Base-by-base conservation (phyloP, 176 grass and related monocot species). In the Aegilops bicornis region DNA sequence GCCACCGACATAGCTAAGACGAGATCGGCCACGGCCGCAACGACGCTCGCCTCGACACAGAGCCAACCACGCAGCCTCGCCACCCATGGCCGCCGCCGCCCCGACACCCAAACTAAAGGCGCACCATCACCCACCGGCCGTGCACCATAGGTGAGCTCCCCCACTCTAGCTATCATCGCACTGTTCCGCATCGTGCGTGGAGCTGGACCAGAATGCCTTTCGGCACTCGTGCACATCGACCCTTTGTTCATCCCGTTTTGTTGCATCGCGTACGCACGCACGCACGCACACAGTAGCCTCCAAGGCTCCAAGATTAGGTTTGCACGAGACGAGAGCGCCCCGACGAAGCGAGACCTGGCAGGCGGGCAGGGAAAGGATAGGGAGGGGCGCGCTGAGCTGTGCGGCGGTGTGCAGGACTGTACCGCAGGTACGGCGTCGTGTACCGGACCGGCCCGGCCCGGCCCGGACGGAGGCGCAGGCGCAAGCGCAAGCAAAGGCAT, bases 401-500 rank as follows among this genome's bases (percentile, higher is more conserved):
- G 30, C 50, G 22, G 76, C 23, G 78, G 15, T 11, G 25, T 0
- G 54, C 60, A 20, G 60, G 5, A 11, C 59, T 47, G 54, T 59
- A 59, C 54, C 54, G 71, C 69, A 20, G 62, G 40, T 50, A 54
- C 76, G 17, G 47, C 61, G 79, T 82, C 80, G 84, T 66, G 73
- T 87, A 87, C 80, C 79, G 20, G 79, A 15, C 24, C 25, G 25
- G 32, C 2, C 54, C 54, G 54, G 54, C 7, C 24, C 25, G 25
- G 32, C 2, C 54, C 54, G 54, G 54, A 59, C 54, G 54, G 54
- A 59, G 54, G 52, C 14, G 48, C 15, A 17, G 5, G 52, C 64
- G 29, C 14, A 79, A 54, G 75, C 43, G 54, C 48, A 54, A 54
- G 50, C 16, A 45, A 89, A 77, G 36, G 69, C 48, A 91, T 76